Base-by-base conservation (phyloP, 352 stramenopile genomes). In the Phytophthora syringae region DNA sequence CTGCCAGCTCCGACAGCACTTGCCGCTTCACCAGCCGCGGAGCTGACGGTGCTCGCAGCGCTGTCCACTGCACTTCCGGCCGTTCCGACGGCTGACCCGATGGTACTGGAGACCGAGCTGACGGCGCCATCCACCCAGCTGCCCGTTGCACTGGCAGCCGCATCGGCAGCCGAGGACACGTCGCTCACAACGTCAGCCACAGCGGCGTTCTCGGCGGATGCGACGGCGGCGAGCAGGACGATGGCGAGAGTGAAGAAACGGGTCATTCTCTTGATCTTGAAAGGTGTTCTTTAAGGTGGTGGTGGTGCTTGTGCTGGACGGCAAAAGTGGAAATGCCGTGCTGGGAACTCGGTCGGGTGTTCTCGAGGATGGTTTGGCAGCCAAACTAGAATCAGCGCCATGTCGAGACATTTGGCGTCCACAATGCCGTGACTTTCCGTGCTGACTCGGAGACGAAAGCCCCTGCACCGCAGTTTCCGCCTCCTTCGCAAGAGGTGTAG, bases 321-420 rank as follows among this genome's bases (percentile, higher is more conserved):
- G 54, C 45, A 64, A 72, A 75, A 58, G 51, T 47, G 44, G 30
- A 52, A 75, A 54, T 75, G 61, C 6, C 16, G 24, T 18, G 24
- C 22, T 37, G 30, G 11, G 20, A 25, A 27, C 10, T 3, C 5
- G n/a, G 9, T 3, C n/a, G 21, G 3, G 43, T 20, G 20, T 30
- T 22, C 11, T 20, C 9, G 27, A 64, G 52, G 44, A 59, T 57
- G 21, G 25, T 47, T n/a, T n/a, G n/a, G n/a, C n/a, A n/a, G n/a
- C n/a, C n/a, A n/a, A n/a, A n/a, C n/a, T n/a, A n/a, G n/a, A n/a
- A 32, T 32, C 27, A 32, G 27, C 5, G 5, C 5, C 7, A n/a
- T 40, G 34, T 16, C 34, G 34, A 40, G 27, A 32, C 27, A 32
- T 32, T 32, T 32, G 27, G 27, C 27, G 27, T 32, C 27, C 27